A percentile compares a stretch with the other conserved stretches of the same genome.
phyloP scores from a whole-genome alignment of 1,139 yeast genomes.

The Taiozyma sp. region DNA sequence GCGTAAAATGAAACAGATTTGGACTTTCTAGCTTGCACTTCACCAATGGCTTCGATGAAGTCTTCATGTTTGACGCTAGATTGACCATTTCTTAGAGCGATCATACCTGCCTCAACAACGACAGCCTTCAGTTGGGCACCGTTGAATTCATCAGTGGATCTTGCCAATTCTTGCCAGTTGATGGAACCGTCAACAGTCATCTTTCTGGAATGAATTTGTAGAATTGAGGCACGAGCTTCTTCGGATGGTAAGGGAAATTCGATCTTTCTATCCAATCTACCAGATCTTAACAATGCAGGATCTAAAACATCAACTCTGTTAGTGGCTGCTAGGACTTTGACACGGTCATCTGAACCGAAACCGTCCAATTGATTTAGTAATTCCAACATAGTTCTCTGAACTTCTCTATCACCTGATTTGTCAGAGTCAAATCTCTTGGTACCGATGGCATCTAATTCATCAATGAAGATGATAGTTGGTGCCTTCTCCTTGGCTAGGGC shows the following conservation, averaged over 20 bases:
- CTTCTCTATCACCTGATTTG: conserved; percentile 97
- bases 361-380: conserved; percentile 96
- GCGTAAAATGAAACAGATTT: conserved; percentile 97
- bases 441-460: conserved; percentile 98
- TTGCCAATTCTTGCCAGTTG: conserved; percentile 97
- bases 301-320: conserved; percentile 97
- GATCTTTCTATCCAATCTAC: conserved; percentile 95
- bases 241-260: conserved; percentile 97
- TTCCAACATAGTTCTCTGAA: conserved; percentile 98
- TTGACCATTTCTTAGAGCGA: conserved; percentile 94
- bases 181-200: conserved; percentile 92
- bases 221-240: conserved; percentile 93
- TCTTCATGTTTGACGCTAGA: conserved; percentile 92
- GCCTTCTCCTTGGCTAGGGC: conserved; percentile 99
- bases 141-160: conserved; percentile 96
- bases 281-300: conserved; percentile 95
- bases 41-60: conserved; percentile 96
- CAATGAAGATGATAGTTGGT: conserved; percentile 95
- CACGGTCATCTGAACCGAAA: conserved; percentile 96
- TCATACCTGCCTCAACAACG: conserved; percentile 99
- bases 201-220: conserved; percentile 95
- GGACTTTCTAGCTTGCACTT: conserved; percentile 95
- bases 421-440: conserved; percentile 98
- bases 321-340: conserved; percentile 96
- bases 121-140: conserved; percentile 99